These are phyloP conservation scores for Daldinia loculata DNA, from an alignment of 495 filamentous ascomycete genomes.

Conservation along the genomic window DNA sequence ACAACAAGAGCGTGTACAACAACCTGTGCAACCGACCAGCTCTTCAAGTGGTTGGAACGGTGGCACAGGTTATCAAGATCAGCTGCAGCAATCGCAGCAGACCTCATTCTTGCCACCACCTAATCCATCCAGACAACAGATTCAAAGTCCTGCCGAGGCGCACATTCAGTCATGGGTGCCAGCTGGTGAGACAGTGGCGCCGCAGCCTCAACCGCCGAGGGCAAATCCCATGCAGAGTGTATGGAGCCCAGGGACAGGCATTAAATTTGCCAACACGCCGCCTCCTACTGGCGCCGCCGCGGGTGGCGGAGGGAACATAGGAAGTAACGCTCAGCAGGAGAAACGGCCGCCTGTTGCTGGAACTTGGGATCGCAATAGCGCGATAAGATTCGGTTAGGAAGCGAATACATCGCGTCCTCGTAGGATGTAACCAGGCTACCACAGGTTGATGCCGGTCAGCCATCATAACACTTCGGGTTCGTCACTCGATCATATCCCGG, in stretches of 20 bases:
- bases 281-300: neutral
- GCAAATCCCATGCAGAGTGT: slow-evolving; percentile 63
- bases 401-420: slow-evolving; percentile 35
- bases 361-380: slow-evolving; percentile 70
- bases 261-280: slow-evolving; percentile 67
- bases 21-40: slow-evolving; percentile 5
- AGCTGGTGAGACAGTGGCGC: slow-evolving; percentile 54
- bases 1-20: slow-evolving; percentile 25
- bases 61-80: slow-evolving; percentile 16
- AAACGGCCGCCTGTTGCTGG: slow-evolving; percentile 36
- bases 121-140: slow-evolving; percentile 46
- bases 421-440: neutral
- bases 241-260: slow-evolving; percentile 82
- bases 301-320: slow-evolving; percentile 19
- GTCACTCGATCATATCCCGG: neutral
- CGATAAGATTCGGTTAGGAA: slow-evolving; percentile 67
- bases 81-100: slow-evolving; percentile 26
- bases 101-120: slow-evolving; percentile 28
- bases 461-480: neutral
- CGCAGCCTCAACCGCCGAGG: slow-evolving; percentile 61
- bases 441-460: neutral
- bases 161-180: slow-evolving; percentile 60
- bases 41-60: slow-evolving; percentile 12
- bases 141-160: slow-evolving; percentile 50
- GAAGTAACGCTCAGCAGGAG: slow-evolving; percentile 27